These are phyloP conservation scores for Penicillium pancosmium DNA, from an alignment of 495 filamentous ascomycete species.

Conservation along the genomic window DNA sequence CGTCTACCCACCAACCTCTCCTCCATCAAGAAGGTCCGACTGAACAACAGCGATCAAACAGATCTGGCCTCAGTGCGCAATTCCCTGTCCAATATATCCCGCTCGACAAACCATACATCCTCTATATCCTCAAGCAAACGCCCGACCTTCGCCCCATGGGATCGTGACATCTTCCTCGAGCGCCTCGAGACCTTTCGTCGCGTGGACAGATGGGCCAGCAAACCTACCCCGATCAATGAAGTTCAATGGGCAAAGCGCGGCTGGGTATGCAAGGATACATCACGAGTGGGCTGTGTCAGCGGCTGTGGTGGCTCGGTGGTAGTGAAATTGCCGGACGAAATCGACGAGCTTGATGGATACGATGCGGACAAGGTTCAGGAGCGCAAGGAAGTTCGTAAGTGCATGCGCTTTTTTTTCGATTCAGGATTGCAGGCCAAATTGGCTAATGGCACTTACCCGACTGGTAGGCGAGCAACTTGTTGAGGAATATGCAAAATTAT, in stretches of 20 bases:
- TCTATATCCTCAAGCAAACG: conserved; percentile 33
- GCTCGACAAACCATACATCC: conserved; percentile 25
- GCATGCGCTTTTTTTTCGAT: too few relatives aligned
- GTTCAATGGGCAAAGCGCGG: conserved; percentile 95
- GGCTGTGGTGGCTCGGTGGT: conserved; percentile 81
- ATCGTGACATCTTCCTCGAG: conserved; percentile 78
- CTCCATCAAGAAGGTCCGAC: conserved; percentile 44
- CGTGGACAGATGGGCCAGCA: conserved; percentile 78
- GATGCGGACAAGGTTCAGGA: conserved; percentile 62
- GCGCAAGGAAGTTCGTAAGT: conserved; percentile 62
- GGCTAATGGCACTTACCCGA: not conserved
- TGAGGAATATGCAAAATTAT: conserved; percentile 70
- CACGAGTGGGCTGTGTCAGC: conserved; percentile 77
- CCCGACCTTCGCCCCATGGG: conserved; percentile 78
- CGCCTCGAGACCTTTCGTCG: conserved; percentile 86
- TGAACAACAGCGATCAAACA: conserved; percentile 28
- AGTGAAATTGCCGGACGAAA: conserved; percentile 72
- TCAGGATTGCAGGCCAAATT: not conserved
- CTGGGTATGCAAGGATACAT: conserved; percentile 82
- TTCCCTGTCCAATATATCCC: conserved; percentile 30
- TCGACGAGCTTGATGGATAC: conserved; percentile 51
- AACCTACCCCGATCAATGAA: conserved; percentile 82
- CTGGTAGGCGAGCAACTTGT: conserved; percentile 61
- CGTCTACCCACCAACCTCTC: conserved; percentile 36
- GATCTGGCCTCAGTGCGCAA: conserved; percentile 30